Percentiles rank a stretch among this genome's conserved stretches.
phyloP scores from a whole-genome alignment of 371 early-diverging fungal species.

The Capniomyces stellatus region DNA sequence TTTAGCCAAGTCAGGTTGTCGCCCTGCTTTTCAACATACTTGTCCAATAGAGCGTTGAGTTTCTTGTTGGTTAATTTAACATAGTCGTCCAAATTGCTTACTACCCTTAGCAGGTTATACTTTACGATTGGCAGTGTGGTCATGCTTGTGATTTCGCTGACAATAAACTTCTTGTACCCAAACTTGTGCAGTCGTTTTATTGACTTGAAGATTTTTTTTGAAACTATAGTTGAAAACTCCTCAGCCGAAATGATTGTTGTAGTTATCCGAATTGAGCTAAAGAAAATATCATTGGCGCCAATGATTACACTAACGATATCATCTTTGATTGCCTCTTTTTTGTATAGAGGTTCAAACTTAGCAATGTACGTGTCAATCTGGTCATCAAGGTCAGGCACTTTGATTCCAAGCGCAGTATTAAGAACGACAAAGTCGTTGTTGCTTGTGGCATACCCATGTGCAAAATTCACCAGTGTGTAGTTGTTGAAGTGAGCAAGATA shows the following conservation, averaged over 20 bases:
- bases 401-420: not conserved
- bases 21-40: not conserved
- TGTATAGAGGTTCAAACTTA: not conserved
- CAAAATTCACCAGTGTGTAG: constrained; percentile 8
- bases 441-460: constrained; percentile 1
- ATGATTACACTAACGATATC: constrained; percentile 6
- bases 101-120: not conserved
- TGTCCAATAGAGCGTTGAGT: not conserved
- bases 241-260: not conserved
- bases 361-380: constrained; percentile 2
- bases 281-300: constrained; percentile 5
- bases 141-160: constrained; percentile 7
- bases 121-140: not conserved
- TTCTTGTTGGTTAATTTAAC: not conserved
- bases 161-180: constrained; percentile 8
- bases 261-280: not conserved
- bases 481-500: constrained; percentile 5
- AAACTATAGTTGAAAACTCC: not conserved
- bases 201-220: not conserved
- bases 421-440: not conserved
- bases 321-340: constrained; percentile 4
- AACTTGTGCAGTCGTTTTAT: constrained; percentile 2
- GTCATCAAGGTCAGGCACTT: constrained; percentile 4
- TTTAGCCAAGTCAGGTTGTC: not conserved
- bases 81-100: not conserved